Conservation (phyloP, 1,139 yeast species). For the Sugiyamaella paludigena region DNA sequence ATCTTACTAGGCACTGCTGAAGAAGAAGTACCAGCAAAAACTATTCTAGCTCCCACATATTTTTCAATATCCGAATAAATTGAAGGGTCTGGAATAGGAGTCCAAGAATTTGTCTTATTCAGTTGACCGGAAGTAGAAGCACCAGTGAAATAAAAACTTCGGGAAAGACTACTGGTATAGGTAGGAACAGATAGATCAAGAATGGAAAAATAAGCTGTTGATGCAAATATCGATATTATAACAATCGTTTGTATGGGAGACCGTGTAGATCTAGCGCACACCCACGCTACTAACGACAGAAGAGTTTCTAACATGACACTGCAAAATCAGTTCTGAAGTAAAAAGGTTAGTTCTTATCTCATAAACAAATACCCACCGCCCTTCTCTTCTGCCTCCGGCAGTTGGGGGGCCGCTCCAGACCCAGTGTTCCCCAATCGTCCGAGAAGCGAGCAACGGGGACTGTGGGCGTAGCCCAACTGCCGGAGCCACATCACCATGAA, state of each 20-base stretch:
- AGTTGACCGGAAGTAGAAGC: constrained; percentile 15
- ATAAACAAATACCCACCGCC: too few relatives aligned
- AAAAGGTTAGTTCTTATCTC: too few relatives aligned
- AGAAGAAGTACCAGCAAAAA: constrained; percentile 26
- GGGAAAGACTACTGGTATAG: constrained; percentile 20
- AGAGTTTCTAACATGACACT: constrained; percentile 5
- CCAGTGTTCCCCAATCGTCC: too few relatives aligned
- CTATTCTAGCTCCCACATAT: constrained; percentile 25
- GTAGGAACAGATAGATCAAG: constrained; percentile 72
- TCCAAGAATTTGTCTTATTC: constrained; percentile 6
- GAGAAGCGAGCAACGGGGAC: too few relatives aligned
- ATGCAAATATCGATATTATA: constrained; percentile 68
- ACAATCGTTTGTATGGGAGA: constrained; percentile 89
- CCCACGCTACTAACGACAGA: constrained; percentile 21
- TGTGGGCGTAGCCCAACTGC: too few relatives aligned
- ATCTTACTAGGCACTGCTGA: constrained; percentile 3
- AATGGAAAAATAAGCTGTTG: constrained; percentile 76
- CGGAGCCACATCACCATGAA: too few relatives aligned
- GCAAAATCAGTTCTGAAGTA: too few relatives aligned
- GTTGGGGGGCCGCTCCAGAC: too few relatives aligned
- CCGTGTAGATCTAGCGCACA: constrained; percentile 70
- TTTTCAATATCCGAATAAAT: constrained; percentile 1
- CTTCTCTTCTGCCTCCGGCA: too few relatives aligned
- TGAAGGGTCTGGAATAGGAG: constrained; percentile 5
- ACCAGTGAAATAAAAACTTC: constrained; percentile 12